These are phyloP conservation scores for Colletotrichum gloeosporioides DNA, from an alignment of 2,329 filamentous ascomycete species.

Conservation along the genomic window DNA sequence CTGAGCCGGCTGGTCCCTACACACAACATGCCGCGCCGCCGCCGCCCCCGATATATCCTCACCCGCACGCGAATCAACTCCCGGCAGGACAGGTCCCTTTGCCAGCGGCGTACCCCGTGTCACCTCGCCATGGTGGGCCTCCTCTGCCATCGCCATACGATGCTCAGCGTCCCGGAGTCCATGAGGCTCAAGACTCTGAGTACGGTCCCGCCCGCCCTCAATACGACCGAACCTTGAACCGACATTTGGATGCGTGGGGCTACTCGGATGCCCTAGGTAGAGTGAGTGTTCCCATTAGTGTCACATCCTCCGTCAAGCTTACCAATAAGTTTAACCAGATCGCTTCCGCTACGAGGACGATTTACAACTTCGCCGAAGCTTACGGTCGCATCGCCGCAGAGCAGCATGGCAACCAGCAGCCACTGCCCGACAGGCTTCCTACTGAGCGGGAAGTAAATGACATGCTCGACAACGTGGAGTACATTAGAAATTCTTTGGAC, in stretches of 20 bases:
- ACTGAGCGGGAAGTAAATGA: conserved; percentile 60
- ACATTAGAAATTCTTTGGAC: conserved; percentile 58
- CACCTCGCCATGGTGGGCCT: conserved; percentile 52
- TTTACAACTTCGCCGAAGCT: conserved; percentile 63
- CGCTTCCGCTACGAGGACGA: conserved; percentile 54
- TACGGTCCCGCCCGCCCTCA: conserved; percentile 43
- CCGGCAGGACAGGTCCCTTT: conserved; percentile 54
- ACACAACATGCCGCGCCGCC: conserved; percentile 19
- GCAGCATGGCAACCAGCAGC: conserved; percentile 55
- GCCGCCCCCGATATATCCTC: conserved; percentile 17
- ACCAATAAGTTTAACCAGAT: conserved; percentile 44
- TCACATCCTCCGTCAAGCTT: neutral
- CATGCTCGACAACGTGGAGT: conserved; percentile 59
- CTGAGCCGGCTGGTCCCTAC: conserved; percentile 44
- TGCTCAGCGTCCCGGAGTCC: conserved; percentile 43
- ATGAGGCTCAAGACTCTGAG: conserved; percentile 48
- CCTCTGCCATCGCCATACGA: conserved; percentile 53
- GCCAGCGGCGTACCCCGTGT: conserved; percentile 52
- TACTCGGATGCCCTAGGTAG: conserved; percentile 58
- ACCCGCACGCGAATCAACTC: conserved; percentile 41
- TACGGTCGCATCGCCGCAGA: conserved; percentile 60
- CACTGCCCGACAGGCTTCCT: conserved; percentile 59
- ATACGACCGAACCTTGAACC: conserved; percentile 51
- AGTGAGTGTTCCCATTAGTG: conserved; percentile 49
- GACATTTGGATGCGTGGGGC: conserved; percentile 58